Percentiles rank a stretch among this genome's conserved stretches.
phyloP scores from a whole-genome alignment of 2,329 filamentous ascomycete species.

The Fusarium sp. region DNA sequence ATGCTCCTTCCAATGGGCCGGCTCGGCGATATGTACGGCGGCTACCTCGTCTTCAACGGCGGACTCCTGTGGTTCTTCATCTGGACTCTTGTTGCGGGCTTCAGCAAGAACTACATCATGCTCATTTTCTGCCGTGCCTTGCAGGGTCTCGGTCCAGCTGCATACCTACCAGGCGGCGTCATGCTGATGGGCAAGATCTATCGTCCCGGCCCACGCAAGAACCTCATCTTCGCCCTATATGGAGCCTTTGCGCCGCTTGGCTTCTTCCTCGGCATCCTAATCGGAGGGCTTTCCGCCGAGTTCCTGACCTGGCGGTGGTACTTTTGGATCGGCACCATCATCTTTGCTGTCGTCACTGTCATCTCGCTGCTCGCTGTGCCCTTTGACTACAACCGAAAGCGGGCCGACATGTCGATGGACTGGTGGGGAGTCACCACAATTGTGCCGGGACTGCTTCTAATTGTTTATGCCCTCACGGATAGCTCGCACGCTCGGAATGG shows the following conservation, averaged over 20 bases:
- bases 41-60: constrained; percentile 68
- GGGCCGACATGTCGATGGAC: constrained; percentile 62
- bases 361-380: constrained; percentile 56
- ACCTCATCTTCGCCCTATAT: constrained; percentile 71
- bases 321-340: constrained; percentile 71
- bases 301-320: constrained; percentile 75
- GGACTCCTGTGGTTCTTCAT: constrained; percentile 73
- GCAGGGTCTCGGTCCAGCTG: constrained; percentile 79
- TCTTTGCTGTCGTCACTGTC: constrained; percentile 60
- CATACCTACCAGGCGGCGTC: constrained; percentile 77
- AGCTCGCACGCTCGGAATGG: constrained; percentile 70
- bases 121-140: constrained; percentile 79
- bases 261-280: constrained; percentile 74
- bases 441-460: constrained; percentile 68
- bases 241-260: constrained; percentile 68
- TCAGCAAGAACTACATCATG: constrained; percentile 75
- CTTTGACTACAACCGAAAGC: constrained; percentile 45
- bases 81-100: constrained; percentile 78
- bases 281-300: constrained; percentile 72
- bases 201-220: constrained; percentile 77
- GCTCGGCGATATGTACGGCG: constrained; percentile 72
- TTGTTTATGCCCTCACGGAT: constrained; percentile 76
- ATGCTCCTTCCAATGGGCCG: constrained; percentile 74
- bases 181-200: constrained; percentile 77
- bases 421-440: constrained; percentile 68